A percentile compares a stretch with the other conserved stretches of the same genome.
These are phyloP conservation scores for Begonia fuchsioides DNA, from an alignment of 306 rosid species.

Conservation along the genomic window DNA sequence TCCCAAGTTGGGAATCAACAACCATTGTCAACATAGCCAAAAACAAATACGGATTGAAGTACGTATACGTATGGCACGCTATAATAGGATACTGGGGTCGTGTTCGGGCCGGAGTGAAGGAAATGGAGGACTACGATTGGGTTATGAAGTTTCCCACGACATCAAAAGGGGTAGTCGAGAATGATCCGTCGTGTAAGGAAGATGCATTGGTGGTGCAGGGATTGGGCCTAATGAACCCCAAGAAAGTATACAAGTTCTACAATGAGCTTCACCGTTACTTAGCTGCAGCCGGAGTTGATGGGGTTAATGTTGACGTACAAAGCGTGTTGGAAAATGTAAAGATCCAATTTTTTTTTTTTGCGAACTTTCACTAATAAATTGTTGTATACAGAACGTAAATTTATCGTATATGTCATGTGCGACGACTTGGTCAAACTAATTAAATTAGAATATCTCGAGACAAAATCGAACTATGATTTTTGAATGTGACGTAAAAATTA, in stretches of 20 bases:
- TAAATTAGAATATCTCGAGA: too few species aligned
- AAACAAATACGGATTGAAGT: constrained; percentile 41
- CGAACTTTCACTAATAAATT: too few species aligned
- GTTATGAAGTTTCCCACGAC: constrained; percentile 34
- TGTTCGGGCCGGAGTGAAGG: constrained; percentile 51
- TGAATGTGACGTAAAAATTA: too few species aligned
- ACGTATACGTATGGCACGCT: constrained; percentile 91
- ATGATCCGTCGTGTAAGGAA: constrained; percentile 65
- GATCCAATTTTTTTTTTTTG: too few species aligned
- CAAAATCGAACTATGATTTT: too few species aligned
- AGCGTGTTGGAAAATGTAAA: constrained; percentile 77
- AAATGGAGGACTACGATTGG: constrained; percentile 49
- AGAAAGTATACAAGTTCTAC: constrained; percentile 45
- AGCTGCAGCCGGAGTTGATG: constrained; percentile 66
- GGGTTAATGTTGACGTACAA: constrained; percentile 92
- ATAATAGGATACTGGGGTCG: constrained; percentile 97
- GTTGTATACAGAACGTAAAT: too few species aligned
- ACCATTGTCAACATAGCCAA: constrained; percentile 47
- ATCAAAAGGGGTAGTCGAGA: constrained; percentile 47
- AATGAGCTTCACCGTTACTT: constrained; percentile 60
- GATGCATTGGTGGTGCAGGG: constrained; percentile 51
- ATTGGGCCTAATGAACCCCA: constrained; percentile 60
- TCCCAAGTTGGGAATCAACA: constrained; percentile 41
- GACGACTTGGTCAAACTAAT: too few species aligned
- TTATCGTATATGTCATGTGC: too few species aligned